phyloP scores from a whole-genome alignment of 2,329 filamentous ascomycete genomes.

The Plectosphaerella sp. region DNA sequence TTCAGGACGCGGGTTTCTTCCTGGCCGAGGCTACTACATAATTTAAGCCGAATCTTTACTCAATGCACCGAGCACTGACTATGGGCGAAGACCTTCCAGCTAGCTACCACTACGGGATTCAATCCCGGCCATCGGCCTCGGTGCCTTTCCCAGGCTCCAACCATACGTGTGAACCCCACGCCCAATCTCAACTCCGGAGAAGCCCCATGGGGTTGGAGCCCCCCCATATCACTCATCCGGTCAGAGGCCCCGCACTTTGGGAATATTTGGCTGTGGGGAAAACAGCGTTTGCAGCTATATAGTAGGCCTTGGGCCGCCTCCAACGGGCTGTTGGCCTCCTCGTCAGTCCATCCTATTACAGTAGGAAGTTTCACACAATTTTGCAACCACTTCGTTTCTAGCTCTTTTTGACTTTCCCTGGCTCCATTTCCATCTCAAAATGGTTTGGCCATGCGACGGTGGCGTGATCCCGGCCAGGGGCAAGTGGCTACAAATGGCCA shows the following conservation, averaged over 20 bases:
- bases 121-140: neutral
- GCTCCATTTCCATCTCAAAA: neutral
- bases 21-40: neutral
- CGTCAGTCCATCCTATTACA: neutral
- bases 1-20: neutral
- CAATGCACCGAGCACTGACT: neutral
- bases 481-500: neutral
- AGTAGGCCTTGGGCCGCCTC: too few relatives aligned
- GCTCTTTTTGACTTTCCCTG: neutral
- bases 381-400: neutral
- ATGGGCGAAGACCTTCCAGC: neutral
- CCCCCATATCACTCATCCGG: neutral
- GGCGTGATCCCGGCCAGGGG: neutral
- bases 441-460: neutral
- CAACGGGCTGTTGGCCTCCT: neutral
- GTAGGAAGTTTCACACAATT: neutral
- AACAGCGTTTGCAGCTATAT: too few relatives aligned
- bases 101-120: neutral
- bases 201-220: neutral
- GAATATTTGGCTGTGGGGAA: too few relatives aligned
- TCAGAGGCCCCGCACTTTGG: too few relatives aligned
- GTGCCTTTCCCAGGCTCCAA: neutral
- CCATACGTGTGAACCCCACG: neutral
- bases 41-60: neutral
- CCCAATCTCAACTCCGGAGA: neutral